Conservation (phyloP, 116 monocot genomes). For the Dioscorea cayenensis region DNA sequence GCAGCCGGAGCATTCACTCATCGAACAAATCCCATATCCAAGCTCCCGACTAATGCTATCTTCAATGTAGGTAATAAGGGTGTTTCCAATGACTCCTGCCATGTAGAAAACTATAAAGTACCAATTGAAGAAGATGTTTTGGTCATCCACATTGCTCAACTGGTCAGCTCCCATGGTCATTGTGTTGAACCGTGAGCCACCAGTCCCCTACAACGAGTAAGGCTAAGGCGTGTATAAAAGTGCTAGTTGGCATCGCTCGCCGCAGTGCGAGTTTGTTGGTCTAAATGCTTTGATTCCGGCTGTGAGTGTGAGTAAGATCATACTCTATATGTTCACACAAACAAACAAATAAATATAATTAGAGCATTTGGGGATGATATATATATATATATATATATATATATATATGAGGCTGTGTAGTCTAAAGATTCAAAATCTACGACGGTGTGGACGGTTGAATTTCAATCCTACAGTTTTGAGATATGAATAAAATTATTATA, state of each 20-base stretch:
- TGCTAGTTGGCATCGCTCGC: conserved; percentile 8
- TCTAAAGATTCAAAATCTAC: no score
- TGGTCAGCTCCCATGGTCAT: conserved; percentile 47
- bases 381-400: no score
- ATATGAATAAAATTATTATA: no score
- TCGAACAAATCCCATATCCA: conserved; percentile 33
- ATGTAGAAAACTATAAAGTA: conserved; percentile 24
- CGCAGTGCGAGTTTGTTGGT: conserved; percentile 7
- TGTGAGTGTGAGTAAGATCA: conserved; percentile 32
- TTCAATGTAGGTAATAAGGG: conserved; percentile 38
- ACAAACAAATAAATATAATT: no score
- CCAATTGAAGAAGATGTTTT: conserved; percentile 52
- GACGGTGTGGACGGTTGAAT: no score
- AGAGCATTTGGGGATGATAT: no score
- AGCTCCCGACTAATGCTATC: conserved; percentile 38
- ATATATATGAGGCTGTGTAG: no score
- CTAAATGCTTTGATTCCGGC: conserved; percentile 22
- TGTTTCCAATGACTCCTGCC: conserved; percentile 16
- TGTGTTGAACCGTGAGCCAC: conserved; percentile 31
- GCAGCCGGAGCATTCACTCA: neutral
- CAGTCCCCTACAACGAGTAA: conserved; percentile 22
- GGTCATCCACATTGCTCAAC: conserved; percentile 19
- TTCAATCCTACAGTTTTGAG: no score
- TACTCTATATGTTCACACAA: conserved; percentile 11
- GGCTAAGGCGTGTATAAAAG: conserved; percentile 24